Base-by-base conservation (phyloP, 139 green algal genomes). In the Haematococcus lacustris region DNA sequence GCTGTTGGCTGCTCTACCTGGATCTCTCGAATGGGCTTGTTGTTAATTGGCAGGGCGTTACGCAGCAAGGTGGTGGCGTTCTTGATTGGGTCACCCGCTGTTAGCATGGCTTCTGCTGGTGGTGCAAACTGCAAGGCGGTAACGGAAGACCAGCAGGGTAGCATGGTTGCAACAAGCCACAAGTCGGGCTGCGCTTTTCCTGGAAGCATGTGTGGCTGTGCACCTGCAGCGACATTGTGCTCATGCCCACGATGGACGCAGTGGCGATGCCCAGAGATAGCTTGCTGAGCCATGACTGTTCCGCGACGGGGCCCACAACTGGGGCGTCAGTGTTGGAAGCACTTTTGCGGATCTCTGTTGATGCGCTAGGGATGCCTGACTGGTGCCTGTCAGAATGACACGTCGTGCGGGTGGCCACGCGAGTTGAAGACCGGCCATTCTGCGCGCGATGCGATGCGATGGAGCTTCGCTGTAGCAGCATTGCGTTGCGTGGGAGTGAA, bases 11-110 rank as follows among this genome's bases (percentile, higher is more conserved):
- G n/a, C n/a, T n/a, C n/a, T 39, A 88, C 85, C 88, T 98, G 93
- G 2, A 98, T 78, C 73, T 88, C 53, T 2, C 93, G 80, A 38
- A 98, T 96, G 9, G 85, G 80, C 82, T 97, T 96, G 83, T 96
- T 96, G 47, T 94, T 63, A 65, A 99, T 95, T 1, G 95, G 96
- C 40, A 99, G 85, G 1, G 96, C 91, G 71, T 98, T 89, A 2
- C 95, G 87, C 80, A 99, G 81, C 47, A 99, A 85, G 0, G 96
- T 92, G 2, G 78, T 51, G 0, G 93, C 88, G 64, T 98, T 97
- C 72, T 97, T 98, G 1, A 96, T 84, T 1, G 88, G 84, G 40
- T 93, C 85, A n/a, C 70, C 65, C 2, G 75, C 32, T 0, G 70
- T 69, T 17, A 80, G 28, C 25, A 70, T 76, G 50, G 76, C 76